These are phyloP conservation scores for Mycosphaerella sp. DNA, from an alignment of 2,329 filamentous ascomycete genomes.

Conservation along the genomic window DNA sequence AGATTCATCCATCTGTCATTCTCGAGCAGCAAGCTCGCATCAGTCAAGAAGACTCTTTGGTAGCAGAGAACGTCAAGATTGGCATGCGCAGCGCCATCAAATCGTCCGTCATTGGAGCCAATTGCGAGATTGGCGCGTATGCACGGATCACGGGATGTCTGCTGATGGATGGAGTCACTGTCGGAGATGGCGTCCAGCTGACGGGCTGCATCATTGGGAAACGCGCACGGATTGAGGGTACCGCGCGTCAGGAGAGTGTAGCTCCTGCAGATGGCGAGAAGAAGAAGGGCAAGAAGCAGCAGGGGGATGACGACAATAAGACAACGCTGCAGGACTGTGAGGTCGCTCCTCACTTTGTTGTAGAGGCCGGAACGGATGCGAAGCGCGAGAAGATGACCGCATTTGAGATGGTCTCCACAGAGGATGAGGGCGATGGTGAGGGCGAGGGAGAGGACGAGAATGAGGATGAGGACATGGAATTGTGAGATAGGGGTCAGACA, in stretches of 20 bases:
- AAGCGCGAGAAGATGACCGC: constrained; percentile 59
- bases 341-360: constrained; percentile 75
- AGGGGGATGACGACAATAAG: constrained; percentile 46
- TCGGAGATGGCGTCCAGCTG: constrained; percentile 77
- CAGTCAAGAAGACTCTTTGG: constrained; percentile 70
- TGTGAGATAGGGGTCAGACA: too few relatives aligned
- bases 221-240: constrained; percentile 71
- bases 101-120: constrained; percentile 79
- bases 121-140: constrained; percentile 79
- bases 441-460: constrained; percentile 8
- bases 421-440: constrained; percentile 19
- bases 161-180: constrained; percentile 83
- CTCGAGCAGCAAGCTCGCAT: constrained; percentile 77
- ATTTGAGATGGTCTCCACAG: constrained; percentile 39
- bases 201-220: constrained; percentile 83
- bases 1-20: constrained; percentile 76
- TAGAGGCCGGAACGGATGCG: constrained; percentile 67
- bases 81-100: constrained; percentile 90
- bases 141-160: constrained; percentile 81
- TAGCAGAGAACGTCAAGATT: constrained; percentile 83
- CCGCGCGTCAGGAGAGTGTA: constrained; percentile 16
- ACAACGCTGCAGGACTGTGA: constrained; percentile 77
- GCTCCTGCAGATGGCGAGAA: constrained; percentile 40
- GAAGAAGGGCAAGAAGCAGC: constrained; percentile 37
- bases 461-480: too few relatives aligned